Evolutionary conservation across 2,329 filamentous ascomycete genomes (phyloP).

Genomic region (Trichophyton simii): DNA sequence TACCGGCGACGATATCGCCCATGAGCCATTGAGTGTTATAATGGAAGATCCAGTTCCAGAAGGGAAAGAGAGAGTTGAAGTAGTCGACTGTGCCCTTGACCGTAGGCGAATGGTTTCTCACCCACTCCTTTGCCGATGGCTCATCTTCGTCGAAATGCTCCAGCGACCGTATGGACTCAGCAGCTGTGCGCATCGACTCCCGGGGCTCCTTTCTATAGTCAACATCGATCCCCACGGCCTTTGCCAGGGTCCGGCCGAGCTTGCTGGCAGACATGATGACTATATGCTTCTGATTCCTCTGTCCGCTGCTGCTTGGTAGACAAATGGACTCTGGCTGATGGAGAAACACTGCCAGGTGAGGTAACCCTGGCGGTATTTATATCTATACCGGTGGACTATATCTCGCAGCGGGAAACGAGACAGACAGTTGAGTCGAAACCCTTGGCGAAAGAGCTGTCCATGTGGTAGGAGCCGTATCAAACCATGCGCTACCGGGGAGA

Average conservation of each 20-base stretch:
- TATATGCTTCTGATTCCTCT: not conserved
- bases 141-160: constrained; percentile 18
- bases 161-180: constrained; percentile 10
- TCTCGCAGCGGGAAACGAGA: not conserved
- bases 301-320: not conserved
- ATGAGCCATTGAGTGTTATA: constrained; percentile 40
- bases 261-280: constrained; percentile 8
- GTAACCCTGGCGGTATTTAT: constrained; percentile 1
- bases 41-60: constrained; percentile 39
- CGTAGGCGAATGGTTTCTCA: constrained; percentile 8
- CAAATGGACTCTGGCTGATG: not conserved
- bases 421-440: not conserved
- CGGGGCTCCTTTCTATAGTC: constrained; percentile 11
- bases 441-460: not conserved
- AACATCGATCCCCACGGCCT: constrained; percentile 9
- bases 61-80: constrained; percentile 33
- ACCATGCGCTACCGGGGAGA: not conserved
- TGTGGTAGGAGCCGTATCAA: not conserved
- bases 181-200: constrained; percentile 9
- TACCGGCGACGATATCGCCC: constrained; percentile 35
- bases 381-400: not conserved
- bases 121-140: constrained; percentile 12
- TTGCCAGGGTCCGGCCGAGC: constrained; percentile 6
- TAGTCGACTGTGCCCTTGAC: constrained; percentile 6
- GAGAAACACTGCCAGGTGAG: not conserved